These are phyloP conservation scores for Diaporthe vexans DNA, from an alignment of 2,329 filamentous ascomycete species.

Conservation along the genomic window DNA sequence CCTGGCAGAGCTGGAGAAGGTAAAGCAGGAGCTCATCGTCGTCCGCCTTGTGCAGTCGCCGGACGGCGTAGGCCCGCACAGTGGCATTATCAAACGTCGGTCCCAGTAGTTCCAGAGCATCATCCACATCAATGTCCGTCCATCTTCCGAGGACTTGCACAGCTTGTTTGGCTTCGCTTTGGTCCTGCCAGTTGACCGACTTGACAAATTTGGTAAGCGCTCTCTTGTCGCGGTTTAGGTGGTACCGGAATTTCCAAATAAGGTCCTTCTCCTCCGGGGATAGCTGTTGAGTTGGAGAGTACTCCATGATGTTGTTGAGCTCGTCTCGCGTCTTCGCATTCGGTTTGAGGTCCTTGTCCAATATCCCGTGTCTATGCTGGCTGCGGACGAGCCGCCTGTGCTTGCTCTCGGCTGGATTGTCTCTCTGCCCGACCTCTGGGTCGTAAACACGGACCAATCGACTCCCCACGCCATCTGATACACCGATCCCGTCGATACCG, in stretches of 20 bases:
- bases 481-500: conserved; percentile 81
- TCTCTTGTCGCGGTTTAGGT: conserved; percentile 91
- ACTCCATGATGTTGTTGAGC: conserved; percentile 89
- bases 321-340: conserved; percentile 97
- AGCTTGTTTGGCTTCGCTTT: conserved; percentile 87
- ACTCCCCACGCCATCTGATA: conserved; percentile 64
- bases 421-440: conserved; percentile 87
- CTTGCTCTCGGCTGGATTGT: conserved; percentile 96
- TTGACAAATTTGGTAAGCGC: conserved; percentile 98
- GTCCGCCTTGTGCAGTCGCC: conserved; percentile 90
- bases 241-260: conserved; percentile 97
- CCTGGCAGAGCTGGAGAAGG: conserved; percentile 93
- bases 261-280: conserved; percentile 94
- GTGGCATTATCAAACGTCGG: conserved; percentile 91
- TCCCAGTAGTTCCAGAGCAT: conserved; percentile 92
- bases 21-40: conserved; percentile 94
- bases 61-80: conserved; percentile 93
- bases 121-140: conserved; percentile 97
- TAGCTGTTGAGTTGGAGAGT: conserved; percentile 90
- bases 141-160: conserved; percentile 91
- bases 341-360: conserved; percentile 95
- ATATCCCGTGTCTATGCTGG: conserved; percentile 88
- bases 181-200: conserved; percentile 94
- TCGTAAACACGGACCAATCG: conserved; percentile 90
- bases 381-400: conserved; percentile 92